These are phyloP conservation scores for Cladosporium sp. DNA, from an alignment of 2,329 filamentous ascomycete genomes.

Conservation along the genomic window DNA sequence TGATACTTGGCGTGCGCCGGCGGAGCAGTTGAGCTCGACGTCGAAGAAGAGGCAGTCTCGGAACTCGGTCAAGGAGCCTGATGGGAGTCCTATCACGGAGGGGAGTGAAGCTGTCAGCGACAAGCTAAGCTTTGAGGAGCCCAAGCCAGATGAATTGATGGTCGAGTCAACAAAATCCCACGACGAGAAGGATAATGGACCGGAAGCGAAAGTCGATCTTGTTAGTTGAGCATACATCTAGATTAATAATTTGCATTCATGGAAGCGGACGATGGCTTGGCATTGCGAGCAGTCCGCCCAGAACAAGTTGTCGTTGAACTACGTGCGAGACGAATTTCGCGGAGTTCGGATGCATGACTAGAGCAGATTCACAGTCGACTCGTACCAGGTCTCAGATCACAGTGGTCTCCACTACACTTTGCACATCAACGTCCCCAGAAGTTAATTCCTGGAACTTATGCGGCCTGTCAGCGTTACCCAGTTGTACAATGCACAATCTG, in stretches of 20 bases:
- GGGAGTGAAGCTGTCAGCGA: not conserved
- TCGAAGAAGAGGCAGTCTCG: not conserved
- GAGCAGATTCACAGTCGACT: not conserved
- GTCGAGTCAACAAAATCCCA: not conserved
- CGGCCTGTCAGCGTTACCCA: not conserved
- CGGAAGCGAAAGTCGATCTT: not conserved
- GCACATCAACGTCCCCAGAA: not conserved
- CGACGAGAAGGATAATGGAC: not conserved
- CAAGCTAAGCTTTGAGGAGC: not conserved
- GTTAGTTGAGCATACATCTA: not conserved
- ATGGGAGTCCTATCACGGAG: not conserved
- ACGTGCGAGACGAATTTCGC: conserved; percentile 1
- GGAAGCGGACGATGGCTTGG: not conserved
- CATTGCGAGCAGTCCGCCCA: not conserved
- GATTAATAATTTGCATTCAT: not conserved
- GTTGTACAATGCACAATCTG: not conserved
- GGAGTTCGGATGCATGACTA: conserved; percentile 4
- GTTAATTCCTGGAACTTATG: not conserved
- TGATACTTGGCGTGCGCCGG: not conserved
- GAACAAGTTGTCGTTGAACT: not conserved
- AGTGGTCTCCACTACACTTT: not conserved
- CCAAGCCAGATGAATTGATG: not conserved
- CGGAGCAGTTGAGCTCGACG: not conserved
- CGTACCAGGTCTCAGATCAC: not conserved
- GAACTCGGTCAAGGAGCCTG: not conserved